A percentile compares a stretch with the other conserved stretches of the same genome.
Evolutionary conservation across 495 filamentous ascomycete genomes (phyloP).

Genomic region (Bathelium albidoporum): DNA sequence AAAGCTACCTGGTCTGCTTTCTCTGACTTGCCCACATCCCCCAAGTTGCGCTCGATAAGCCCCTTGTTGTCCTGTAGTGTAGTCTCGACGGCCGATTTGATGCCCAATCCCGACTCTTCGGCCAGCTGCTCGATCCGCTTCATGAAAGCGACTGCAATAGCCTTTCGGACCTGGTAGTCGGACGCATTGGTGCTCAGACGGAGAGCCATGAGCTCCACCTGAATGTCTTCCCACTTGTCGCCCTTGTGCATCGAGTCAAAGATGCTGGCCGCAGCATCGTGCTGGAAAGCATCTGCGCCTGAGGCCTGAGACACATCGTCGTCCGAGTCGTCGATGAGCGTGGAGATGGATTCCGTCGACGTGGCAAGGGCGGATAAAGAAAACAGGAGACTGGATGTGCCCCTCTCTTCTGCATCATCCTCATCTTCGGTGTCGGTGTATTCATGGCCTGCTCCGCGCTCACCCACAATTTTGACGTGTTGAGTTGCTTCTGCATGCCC

Average conservation of each 20-base stretch:
- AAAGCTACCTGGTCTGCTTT: constrained; percentile 77
- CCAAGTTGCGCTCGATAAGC: constrained; percentile 48
- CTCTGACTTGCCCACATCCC: constrained; percentile 45
- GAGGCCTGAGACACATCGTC: constrained; percentile 45
- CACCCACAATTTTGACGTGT: constrained; percentile 48
- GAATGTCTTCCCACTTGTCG: constrained; percentile 72
- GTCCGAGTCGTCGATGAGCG: constrained; percentile 42
- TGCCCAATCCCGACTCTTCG: constrained; percentile 37
- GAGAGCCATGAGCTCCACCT: constrained; percentile 80
- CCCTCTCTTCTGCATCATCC: constrained; percentile 38
- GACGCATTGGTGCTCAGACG: constrained; percentile 83
- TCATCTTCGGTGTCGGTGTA: constrained; percentile 38
- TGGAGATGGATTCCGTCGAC: constrained; percentile 72
- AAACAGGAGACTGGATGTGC: neutral
- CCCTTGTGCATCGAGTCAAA: constrained; percentile 67
- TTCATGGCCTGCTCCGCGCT: constrained; percentile 45
- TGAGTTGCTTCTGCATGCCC: constrained; percentile 33
- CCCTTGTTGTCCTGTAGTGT: constrained; percentile 47
- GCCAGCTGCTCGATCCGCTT: constrained; percentile 67
- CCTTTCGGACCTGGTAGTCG: constrained; percentile 74
- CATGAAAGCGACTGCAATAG: constrained; percentile 75
- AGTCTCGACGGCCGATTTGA: constrained; percentile 54
- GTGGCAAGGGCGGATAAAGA: constrained; percentile 43
- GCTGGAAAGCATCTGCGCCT: constrained; percentile 60
- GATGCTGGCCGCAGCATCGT: constrained; percentile 75